Conservation (phyloP, 352 stramenopile genomes). For the Globisporangium alternatum region DNA sequence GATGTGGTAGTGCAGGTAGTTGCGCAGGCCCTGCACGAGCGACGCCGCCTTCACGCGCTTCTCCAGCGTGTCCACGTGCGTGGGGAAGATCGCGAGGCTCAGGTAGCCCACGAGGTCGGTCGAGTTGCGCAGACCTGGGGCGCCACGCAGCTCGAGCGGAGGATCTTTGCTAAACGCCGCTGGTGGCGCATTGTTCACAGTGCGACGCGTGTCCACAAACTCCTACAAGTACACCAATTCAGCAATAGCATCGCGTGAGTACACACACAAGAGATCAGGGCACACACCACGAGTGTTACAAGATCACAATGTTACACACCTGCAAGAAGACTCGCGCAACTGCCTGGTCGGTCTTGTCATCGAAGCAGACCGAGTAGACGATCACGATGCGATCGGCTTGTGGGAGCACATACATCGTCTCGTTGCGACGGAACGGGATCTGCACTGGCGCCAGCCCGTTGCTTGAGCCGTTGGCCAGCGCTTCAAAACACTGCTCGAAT, state of each 20-base stretch:
- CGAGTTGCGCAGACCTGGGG: conserved; percentile 55
- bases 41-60: conserved; percentile 89
- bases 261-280: not conserved
- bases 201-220: conserved; percentile 90
- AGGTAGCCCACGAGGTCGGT: conserved; percentile 88
- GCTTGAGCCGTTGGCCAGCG: conserved; percentile 60
- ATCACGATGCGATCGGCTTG: conserved; percentile 89
- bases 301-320: conserved; percentile 10
- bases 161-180: conserved; percentile 89
- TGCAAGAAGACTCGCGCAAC: conserved; percentile 91
- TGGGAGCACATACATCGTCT: conserved; percentile 85
- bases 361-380: conserved; percentile 91
- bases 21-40: conserved; percentile 86
- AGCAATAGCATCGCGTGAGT: conserved; percentile 5
- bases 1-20: conserved; percentile 96
- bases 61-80: conserved; percentile 84
- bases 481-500: conserved; percentile 83
- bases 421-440: conserved; percentile 85
- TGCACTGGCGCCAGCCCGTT: conserved; percentile 60
- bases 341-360: conserved; percentile 91
- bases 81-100: conserved; percentile 86
- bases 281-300: no score
- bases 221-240: conserved; percentile 44
- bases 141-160: conserved; percentile 79
- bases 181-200: conserved; percentile 93